phyloP scores from a whole-genome alignment of 2,329 filamentous ascomycete species.

The Diaporthe vaccinii region DNA sequence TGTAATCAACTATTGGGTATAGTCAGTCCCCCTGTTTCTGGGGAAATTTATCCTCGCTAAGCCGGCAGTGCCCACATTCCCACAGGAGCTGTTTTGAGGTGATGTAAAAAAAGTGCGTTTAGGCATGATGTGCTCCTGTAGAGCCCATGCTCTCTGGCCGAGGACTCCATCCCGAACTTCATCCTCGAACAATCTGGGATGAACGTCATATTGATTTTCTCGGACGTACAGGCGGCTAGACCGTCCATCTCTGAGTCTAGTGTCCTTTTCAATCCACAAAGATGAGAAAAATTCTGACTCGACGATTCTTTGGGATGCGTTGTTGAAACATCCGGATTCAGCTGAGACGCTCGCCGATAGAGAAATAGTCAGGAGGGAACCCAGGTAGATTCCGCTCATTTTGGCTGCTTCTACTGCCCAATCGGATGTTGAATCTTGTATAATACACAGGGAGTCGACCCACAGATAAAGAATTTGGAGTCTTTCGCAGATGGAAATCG shows the following conservation, averaged over 20 bases:
- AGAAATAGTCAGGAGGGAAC: background rate
- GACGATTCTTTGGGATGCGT: background rate
- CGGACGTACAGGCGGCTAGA: background rate
- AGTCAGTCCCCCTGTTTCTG: background rate
- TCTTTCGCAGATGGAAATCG: background rate
- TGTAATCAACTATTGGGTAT: background rate
- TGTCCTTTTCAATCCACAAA: background rate
- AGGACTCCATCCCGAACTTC: background rate
- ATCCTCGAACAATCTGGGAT: background rate
- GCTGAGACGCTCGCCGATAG: background rate
- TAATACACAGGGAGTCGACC: background rate
- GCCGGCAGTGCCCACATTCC: background rate
- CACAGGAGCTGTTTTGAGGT: background rate
- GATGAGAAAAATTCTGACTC: too few species aligned
- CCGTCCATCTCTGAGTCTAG: background rate
- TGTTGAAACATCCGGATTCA: background rate
- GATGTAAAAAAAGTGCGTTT: background rate
- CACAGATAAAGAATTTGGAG: background rate
- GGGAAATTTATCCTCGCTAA: background rate
- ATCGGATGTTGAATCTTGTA: background rate
- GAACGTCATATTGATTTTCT: too few species aligned
- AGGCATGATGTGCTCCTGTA: background rate
- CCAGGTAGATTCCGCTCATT: background rate
- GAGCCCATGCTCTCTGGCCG: background rate
- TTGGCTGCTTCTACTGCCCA: background rate